phyloP scores from a whole-genome alignment of 2,329 filamentous ascomycete genomes.

The Xylariaceae sp. region DNA sequence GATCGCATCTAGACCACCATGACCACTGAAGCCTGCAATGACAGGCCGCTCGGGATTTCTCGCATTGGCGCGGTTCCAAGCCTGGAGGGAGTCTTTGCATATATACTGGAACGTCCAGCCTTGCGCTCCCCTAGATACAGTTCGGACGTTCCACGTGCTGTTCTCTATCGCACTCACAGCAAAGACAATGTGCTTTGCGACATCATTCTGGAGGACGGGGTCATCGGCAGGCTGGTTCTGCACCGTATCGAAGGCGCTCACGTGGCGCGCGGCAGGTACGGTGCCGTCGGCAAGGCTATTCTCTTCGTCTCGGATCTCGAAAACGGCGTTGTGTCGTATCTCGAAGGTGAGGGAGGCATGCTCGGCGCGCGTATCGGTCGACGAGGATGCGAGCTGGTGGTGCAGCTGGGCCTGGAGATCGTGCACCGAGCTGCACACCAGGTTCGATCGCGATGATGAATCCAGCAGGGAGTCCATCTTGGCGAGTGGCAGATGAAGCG shows the following conservation, averaged over 20 bases:
- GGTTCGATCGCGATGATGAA: conserved; percentile 20
- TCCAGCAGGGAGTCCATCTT: conserved; percentile 26
- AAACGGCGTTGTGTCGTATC: conserved; percentile 35
- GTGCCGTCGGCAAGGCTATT: conserved; percentile 29
- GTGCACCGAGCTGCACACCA: conserved; percentile 30
- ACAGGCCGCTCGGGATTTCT: conserved; percentile 32
- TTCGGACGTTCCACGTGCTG: conserved; percentile 40
- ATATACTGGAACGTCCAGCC: conserved; percentile 48
- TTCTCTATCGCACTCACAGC: conserved; percentile 37
- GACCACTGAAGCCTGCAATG: conserved; percentile 43
- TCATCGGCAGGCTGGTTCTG: conserved; percentile 42
- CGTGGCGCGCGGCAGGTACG: conserved; percentile 25
- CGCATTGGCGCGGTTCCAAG: conserved; percentile 41
- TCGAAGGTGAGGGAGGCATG: conserved; percentile 41
- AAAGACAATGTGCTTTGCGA: conserved; percentile 41
- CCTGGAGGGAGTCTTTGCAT: conserved; percentile 44
- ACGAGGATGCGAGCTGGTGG: conserved; percentile 32
- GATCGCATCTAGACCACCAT: conserved; percentile 36
- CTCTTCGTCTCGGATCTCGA: conserved; percentile 31
- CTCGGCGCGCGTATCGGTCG: conserved; percentile 40
- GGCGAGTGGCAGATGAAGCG: no score
- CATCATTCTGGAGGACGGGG: conserved; percentile 39
- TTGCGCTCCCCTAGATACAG: conserved; percentile 35
- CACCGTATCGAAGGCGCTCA: conserved; percentile 38
- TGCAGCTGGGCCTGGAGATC: conserved; percentile 41